Evolutionary conservation across 306 rosid species (phyloP).

Genomic region (Pachyrhizus erosus): DNA sequence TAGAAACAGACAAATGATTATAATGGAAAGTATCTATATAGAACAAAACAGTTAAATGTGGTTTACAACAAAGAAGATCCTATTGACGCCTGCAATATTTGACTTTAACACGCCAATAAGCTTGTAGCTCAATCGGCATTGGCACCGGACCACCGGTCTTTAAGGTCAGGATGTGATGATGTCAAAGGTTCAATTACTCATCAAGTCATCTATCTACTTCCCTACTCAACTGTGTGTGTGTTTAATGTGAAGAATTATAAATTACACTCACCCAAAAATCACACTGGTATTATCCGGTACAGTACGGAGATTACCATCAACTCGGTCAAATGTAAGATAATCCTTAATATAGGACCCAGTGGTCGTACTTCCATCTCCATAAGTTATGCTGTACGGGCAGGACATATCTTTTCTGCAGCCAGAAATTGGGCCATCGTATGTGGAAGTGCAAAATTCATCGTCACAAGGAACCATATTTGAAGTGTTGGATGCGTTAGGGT

Average conservation of each 20-base stretch:
- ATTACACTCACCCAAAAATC: slow-evolving; percentile 76
- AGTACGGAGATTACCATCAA: slow-evolving; percentile 56
- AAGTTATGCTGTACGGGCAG: slow-evolving; percentile 70
- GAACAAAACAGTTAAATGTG: background rate
- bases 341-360: slow-evolving; percentile 80
- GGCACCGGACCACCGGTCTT: background rate
- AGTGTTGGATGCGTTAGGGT: slow-evolving; percentile 62
- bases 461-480: slow-evolving; percentile 66
- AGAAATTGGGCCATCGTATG: slow-evolving; percentile 56
- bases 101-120: background rate
- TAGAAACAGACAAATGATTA: background rate
- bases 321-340: slow-evolving; percentile 57
- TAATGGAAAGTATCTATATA: background rate
- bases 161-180: background rate
- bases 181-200: slow-evolving; percentile 26
- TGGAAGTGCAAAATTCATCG: slow-evolving; percentile 68
- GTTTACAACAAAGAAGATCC: background rate
- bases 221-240: background rate
- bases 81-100: background rate
- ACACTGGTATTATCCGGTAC: slow-evolving; percentile 52
- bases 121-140: background rate
- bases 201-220: slow-evolving; percentile 5
- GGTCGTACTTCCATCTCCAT: slow-evolving; percentile 91
- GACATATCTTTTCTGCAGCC: slow-evolving; percentile 59
- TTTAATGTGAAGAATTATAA: slow-evolving; percentile 13